phyloP scores from a whole-genome alignment of 1,284 basidiomycete species.

The Malassezia brasiliensis region DNA sequence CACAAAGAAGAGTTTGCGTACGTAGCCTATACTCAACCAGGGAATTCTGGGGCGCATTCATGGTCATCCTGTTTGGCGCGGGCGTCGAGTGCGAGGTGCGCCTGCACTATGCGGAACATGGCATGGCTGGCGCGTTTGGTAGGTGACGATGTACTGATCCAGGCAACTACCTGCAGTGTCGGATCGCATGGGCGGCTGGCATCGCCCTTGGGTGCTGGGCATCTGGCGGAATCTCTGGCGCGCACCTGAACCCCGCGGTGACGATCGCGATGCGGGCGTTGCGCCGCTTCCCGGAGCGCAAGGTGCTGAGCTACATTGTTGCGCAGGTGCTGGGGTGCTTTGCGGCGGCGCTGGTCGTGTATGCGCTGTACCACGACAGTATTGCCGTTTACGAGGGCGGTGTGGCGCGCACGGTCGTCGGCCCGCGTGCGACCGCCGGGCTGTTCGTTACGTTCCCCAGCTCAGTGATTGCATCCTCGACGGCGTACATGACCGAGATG shows the following conservation, averaged over 20 bases:
- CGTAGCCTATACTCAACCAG: not conserved
- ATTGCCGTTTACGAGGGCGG: constrained; percentile 50
- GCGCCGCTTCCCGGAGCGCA: constrained; percentile 66
- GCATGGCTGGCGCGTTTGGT: constrained; percentile 10
- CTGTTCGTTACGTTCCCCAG: constrained; percentile 61
- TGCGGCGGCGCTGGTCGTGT: constrained; percentile 60
- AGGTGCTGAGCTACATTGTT: constrained; percentile 63
- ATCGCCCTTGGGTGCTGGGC: constrained; percentile 34
- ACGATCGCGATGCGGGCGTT: constrained; percentile 62
- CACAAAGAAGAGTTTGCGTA: constrained; percentile 1
- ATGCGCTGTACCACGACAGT: constrained; percentile 66
- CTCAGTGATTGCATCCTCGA: constrained; percentile 13
- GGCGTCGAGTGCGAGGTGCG: constrained; percentile 40
- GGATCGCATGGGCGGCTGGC: constrained; percentile 36
- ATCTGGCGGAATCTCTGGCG: constrained; percentile 31
- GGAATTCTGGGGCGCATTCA: constrained; percentile 33
- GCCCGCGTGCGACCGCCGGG: constrained; percentile 53
- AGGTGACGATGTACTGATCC: constrained; percentile 17
- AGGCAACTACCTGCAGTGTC: constrained; percentile 25
- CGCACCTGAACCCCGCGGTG: constrained; percentile 26
- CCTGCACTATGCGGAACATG: constrained; percentile 19
- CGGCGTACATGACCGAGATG: constrained; percentile 20
- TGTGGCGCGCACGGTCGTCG: not conserved
- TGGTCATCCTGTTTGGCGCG: constrained; percentile 37
- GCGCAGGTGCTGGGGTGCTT: constrained; percentile 65